Evolutionary conservation across 2,329 filamentous ascomycete species (phyloP), one percentile per base, ranked within the genome.

Genomic region (Penicillium paneum): DNA sequence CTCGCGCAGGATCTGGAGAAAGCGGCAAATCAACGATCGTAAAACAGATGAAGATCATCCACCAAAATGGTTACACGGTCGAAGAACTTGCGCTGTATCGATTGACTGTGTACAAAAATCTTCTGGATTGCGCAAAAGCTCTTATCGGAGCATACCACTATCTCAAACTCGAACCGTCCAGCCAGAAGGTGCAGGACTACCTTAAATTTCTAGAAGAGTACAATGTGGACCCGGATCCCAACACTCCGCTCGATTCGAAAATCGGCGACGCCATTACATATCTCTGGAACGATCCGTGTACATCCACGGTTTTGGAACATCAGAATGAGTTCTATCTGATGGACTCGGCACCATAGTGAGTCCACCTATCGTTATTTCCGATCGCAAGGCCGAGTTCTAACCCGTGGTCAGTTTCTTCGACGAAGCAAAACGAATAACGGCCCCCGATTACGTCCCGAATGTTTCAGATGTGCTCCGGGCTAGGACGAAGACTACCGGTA

Each of bases 41-140:
- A 65, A 99, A 99, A 77, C 94, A 99, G 81, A 99, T 99, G 94
- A 99, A 97, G 78, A 99, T 99, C 67, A 97, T 99, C 70, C 94
- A 99, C 71, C 88, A 97, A 68, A 96, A 97, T 77, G 94, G 94
- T 57, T 99, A 99, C 76, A 92, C 90, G 11, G 86, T 91, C 64
- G 93, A 97, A 67, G 94, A 99, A 75, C 82, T 97, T 46, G 89
- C 89, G 67, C 88, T 96, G 71, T 97, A 97, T 78, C 89, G 94
- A 56, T 85, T 96, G 59, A 97, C 94, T 32, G 91, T 99, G 57
- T 99, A 96, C 80, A 99, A 99, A 78, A 99, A 99, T 73, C 81
- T 99, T 56, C 84, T 97, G 64, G 94, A 99, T 76, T 99, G 94
- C 79, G 90, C 91, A 64, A 97, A 96, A 72, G 89, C 92, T 47